A percentile compares a stretch with the other conserved stretches of the same genome.
Conservation (phyloP, 306 rosid genomes). For the cucumber (Cucumis sativus) region Cucumber_9930_V3 NC_026659.2:9080501-9081000, state of each 20-base stretch:
- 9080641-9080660: neutral
- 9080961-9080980: constrained; percentile 25
- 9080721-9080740: constrained; percentile 37
- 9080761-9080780: constrained; percentile 33
- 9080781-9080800: constrained; percentile 33
- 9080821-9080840: constrained; percentile 47
- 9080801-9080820: constrained; percentile 31
- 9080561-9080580: too few relatives aligned
- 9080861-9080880: constrained; percentile 32
- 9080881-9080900: constrained; percentile 44
- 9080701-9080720: constrained; percentile 26
- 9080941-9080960: constrained; percentile 29
- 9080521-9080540: too few relatives aligned
- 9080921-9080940: constrained; percentile 22
- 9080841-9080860: constrained; percentile 32
- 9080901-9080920: constrained; percentile 31
- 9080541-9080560: too few relatives aligned
- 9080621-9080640: neutral
- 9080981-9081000: neutral
- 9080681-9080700: neutral
- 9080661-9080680: neutral
- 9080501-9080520: too few relatives aligned
- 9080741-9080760: constrained; percentile 36
- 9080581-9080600: too few relatives aligned
- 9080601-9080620: too few relatives aligned